Percentiles rank a stretch among this genome's conserved stretches.
Evolutionary conservation across 163 green algal species (phyloP).

Genomic region (Volvox carteri): DNA sequence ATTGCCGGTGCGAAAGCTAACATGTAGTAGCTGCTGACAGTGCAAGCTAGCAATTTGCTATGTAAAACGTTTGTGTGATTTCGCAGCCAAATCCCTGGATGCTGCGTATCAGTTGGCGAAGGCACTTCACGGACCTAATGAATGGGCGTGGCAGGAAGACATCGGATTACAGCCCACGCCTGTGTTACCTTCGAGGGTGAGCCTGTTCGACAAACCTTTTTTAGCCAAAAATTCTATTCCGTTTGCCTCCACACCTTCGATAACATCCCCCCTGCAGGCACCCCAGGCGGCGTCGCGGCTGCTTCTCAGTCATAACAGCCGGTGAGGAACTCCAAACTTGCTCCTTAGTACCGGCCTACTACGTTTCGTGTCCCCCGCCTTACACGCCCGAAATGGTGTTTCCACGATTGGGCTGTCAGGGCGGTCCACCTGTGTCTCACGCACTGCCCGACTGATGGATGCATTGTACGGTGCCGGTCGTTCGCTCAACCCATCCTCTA

Average conservation of each 20-base stretch:
- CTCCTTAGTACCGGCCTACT: no score
- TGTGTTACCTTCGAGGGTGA: not conserved
- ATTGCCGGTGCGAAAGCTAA: slow-evolving; percentile 24
- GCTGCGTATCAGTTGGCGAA: slow-evolving; percentile 17
- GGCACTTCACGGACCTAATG: not conserved
- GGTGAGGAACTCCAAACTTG: no score
- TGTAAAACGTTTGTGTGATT: not conserved
- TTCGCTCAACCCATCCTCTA: no score
- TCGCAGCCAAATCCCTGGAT: slow-evolving; percentile 25
- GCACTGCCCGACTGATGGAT: no score
- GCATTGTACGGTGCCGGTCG: no score
- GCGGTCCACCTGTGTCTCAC: no score
- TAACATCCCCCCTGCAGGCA: not conserved
- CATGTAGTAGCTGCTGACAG: no score
- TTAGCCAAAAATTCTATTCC: not conserved
- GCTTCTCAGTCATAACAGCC: slow-evolving; percentile 8
- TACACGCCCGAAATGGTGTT: no score
- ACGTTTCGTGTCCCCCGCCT: no score
- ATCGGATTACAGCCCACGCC: not conserved
- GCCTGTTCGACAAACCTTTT: not conserved
- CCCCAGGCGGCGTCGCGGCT: not conserved
- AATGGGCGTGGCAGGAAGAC: slow-evolving; percentile 6
- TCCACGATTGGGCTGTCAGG: no score
- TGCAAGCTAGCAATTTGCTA: no score
- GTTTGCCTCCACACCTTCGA: not conserved